These are phyloP conservation scores for Eucommia ulmoides DNA, from an alignment of 257 asterid species.

Conservation along the genomic window DNA sequence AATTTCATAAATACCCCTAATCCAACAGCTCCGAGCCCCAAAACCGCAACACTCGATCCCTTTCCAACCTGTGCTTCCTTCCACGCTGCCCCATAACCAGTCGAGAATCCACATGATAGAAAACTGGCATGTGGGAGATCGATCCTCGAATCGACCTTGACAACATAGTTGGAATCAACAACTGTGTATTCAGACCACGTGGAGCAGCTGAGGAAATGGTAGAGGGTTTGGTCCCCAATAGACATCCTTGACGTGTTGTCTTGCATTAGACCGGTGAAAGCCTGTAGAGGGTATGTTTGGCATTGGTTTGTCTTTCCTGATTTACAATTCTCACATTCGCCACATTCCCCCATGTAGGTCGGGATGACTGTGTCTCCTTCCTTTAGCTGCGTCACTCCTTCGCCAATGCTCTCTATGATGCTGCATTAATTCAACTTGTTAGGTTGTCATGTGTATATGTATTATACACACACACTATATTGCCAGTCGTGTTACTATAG, in stretches of 20 bases:
- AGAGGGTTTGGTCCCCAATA: constrained; percentile 11
- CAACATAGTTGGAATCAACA: constrained; percentile 26
- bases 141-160: constrained; percentile 22
- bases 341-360: background rate
- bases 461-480: no score
- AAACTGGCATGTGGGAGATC: constrained; percentile 40
- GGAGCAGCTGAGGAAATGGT: constrained; percentile 39
- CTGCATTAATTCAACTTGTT: no score
- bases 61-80: constrained; percentile 24
- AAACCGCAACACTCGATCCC: constrained; percentile 31
- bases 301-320: constrained; percentile 1
- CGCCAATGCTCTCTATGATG: background rate
- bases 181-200: constrained; percentile 41
- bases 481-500: no score
- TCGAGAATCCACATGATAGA: constrained; percentile 39
- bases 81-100: constrained; percentile 39
- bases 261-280: constrained; percentile 29
- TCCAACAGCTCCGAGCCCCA: constrained; percentile 44
- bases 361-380: background rate
- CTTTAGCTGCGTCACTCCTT: background rate
- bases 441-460: no score
- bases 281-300: constrained; percentile 12
- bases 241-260: constrained; percentile 27
- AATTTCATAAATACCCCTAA: constrained; percentile 25
- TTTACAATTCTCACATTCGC: background rate